Base-by-base conservation (phyloP, 2,329 filamentous ascomycete genomes). In the Diplocarpon rosae region DNA sequence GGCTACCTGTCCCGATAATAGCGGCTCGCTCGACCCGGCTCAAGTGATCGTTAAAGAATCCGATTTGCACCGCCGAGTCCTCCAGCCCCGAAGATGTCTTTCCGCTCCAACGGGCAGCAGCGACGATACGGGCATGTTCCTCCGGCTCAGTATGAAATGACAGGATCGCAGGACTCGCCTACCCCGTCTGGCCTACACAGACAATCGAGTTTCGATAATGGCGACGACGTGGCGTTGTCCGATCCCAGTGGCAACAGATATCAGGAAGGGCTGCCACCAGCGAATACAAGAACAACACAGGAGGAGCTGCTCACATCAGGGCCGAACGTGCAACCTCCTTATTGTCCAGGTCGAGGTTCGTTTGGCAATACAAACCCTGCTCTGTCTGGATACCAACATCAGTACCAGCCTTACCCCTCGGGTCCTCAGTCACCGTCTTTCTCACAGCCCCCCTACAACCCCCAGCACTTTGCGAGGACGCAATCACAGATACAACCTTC, bases 201-300 rank as follows among this genome's bases (percentile, higher is more conserved):
- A 53, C 73, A 77, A 52, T 73, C 76, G 39, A 90, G 83, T 67
- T 88, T 85, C 67, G 80, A 87, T 62, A 77, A 73, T 53, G 84
- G 82, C 52, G 85, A 92, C 62, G 84, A 90, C 61, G 68, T 71
- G 38, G 65, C 68, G 39, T 76, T 78, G 54, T 70, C 75, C 54
- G 57, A 62, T 42, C 52, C 61, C 33, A 51, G 56, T 50, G 52
- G 52, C 39, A 57, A 47, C 46, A 55, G 50, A 55, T 63, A 62
- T 42, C 58, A 59, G 44, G 49, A 50, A 47, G 56, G 56, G 50
- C 54, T 60, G 46, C 56, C 57, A 42, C 36, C 52, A 27, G 39
- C 43, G 55, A 55, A 59, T 39, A 46, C 16, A 55, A 52, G 55
- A 55, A 53, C 55, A 46, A 51, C 54, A 33, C 50, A 72, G 11